Conservation (phyloP, 805 yeast genomes). For the Tanozyma kutaoensis region DNA sequence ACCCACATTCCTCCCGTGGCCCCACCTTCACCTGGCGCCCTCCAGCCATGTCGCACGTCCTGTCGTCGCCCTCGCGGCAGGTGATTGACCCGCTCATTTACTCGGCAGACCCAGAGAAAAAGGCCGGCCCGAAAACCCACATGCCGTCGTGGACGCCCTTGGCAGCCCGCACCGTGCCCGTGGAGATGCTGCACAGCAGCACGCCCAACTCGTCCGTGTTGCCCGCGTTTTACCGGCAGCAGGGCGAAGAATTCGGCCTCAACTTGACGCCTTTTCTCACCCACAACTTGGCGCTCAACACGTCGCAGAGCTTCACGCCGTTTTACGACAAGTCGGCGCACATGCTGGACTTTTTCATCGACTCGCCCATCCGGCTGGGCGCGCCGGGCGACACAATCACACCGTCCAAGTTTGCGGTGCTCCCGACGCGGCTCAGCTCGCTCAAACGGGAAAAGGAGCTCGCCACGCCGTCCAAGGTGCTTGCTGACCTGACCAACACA, state of each 20-base stretch:
- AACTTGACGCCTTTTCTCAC: constrained; percentile 29
- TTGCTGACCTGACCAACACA: constrained; percentile 10
- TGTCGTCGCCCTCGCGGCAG: constrained; percentile 22
- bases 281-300: constrained; percentile 14
- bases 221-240: constrained; percentile 4
- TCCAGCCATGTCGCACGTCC: constrained; percentile 1
- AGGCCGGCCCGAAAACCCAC: not conserved
- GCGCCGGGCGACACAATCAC: constrained; percentile 26
- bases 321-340: constrained; percentile 28
- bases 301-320: constrained; percentile 22
- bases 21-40: too few species aligned
- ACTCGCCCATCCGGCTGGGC: constrained; percentile 25
- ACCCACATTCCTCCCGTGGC: too few species aligned
- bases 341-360: constrained; percentile 29
- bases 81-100: constrained; percentile 23
- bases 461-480: constrained; percentile 20
- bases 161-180: constrained; percentile 1
- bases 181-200: constrained; percentile 13
- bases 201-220: constrained; percentile 21
- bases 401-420: constrained; percentile 22
- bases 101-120: constrained; percentile 5
- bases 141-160: constrained; percentile 1
- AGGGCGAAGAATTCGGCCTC: constrained; percentile 12
- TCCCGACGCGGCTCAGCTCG: constrained; percentile 1
- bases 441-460: constrained; percentile 2